phyloP scores from a whole-genome alignment of 345 rosid species.

The Hibiscus tridactylites region DNA sequence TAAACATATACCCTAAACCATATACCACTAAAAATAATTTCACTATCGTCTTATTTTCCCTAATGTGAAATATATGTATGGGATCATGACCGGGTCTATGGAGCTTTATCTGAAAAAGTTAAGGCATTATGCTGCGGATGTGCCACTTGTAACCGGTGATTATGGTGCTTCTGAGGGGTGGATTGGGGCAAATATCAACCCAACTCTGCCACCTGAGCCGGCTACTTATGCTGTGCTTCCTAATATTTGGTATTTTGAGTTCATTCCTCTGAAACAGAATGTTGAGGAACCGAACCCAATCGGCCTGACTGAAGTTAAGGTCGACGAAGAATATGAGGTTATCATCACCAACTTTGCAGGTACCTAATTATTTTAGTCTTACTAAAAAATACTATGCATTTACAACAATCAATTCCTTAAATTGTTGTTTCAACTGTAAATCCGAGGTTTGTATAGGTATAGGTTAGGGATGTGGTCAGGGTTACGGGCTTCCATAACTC shows the following conservation, averaged over 20 bases:
- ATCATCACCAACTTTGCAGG: conserved; percentile 80
- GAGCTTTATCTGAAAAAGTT: conserved; percentile 70
- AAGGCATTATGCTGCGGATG: conserved; percentile 78
- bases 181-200: conserved; percentile 84
- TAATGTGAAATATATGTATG: conserved; percentile 79
- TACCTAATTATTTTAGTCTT: conserved; percentile 12
- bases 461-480: conserved; percentile 75
- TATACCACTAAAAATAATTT: too few relatives aligned
- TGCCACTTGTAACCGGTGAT: conserved; percentile 76
- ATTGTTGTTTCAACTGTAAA: background rate
- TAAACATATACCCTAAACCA: too few relatives aligned
- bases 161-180: conserved; percentile 98
- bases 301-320: conserved; percentile 61
- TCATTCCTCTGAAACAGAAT: conserved; percentile 42
- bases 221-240: conserved; percentile 77
- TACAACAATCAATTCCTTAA: background rate
- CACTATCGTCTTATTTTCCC: conserved; percentile 42
- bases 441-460: conserved; percentile 76
- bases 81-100: conserved; percentile 99
- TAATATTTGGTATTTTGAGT: conserved; percentile 82
- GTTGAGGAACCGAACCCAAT: conserved; percentile 36
- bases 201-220: conserved; percentile 53
- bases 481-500: conserved; percentile 70
- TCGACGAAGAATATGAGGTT: conserved; percentile 86
- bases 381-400: too few relatives aligned